phyloP scores from a whole-genome alignment of 1,284 basidiomycete species.

The Sanghuangporus sanghuang region DNA sequence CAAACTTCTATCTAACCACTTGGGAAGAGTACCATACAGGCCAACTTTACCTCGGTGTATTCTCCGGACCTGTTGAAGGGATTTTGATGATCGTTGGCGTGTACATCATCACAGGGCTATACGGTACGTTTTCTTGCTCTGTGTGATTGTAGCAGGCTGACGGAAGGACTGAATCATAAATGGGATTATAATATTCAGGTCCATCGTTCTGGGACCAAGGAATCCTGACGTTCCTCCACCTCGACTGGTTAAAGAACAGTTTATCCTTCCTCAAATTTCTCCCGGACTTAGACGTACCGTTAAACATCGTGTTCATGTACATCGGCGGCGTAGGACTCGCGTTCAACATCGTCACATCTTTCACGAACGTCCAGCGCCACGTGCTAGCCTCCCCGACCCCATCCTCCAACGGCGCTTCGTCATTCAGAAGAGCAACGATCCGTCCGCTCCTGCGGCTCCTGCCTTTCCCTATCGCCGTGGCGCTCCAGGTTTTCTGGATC shows the following conservation, averaged over 20 bases:
- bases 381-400: constrained; percentile 47
- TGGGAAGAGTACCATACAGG: constrained; percentile 99
- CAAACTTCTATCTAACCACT: constrained; percentile 94
- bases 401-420: constrained; percentile 34
- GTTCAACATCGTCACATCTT: constrained; percentile 82
- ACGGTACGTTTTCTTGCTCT: constrained; percentile 40
- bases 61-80: constrained; percentile 95
- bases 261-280: neutral
- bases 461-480: constrained; percentile 72
- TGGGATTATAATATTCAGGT: constrained; percentile 34
- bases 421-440: constrained; percentile 25
- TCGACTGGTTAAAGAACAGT: neutral
- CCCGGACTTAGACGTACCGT: constrained; percentile 57
- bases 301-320: constrained; percentile 88
- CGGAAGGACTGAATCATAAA: neutral
- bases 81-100: constrained; percentile 84
- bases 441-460: constrained; percentile 71
- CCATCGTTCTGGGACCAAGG: constrained; percentile 83
- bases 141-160: neutral
- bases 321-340: constrained; percentile 72
- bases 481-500: constrained; percentile 79
- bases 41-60: constrained; percentile 85
- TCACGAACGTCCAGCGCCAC: constrained; percentile 65
- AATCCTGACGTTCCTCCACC: constrained; percentile 55
- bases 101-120: constrained; percentile 74